Base-by-base conservation (phyloP, 768 basidiomycete species). In the Saitozyma podzolica region DNA sequence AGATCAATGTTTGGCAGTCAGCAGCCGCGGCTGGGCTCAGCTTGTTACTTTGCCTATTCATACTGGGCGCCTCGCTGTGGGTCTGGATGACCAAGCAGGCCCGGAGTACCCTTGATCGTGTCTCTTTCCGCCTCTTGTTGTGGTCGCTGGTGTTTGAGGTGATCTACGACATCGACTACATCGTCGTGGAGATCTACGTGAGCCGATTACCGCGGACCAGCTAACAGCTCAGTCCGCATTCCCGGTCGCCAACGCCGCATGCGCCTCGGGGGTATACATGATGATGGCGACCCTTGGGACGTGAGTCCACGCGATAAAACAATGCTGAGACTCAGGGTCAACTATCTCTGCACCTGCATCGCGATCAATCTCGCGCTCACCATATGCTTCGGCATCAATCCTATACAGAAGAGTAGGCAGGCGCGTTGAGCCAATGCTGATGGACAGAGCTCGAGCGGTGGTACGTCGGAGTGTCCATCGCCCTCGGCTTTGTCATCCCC, bases 281-380 rank as follows among this genome's bases (percentile, higher is more conserved):
- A 37, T 70, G 52, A 56, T 65, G 9, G 56, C 54, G 41, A 29
- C 60, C 2, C 62, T 66, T 60, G 50, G 54, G 16, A 57, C 54
- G 67, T 68, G 51, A 62, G 65, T 62, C 9, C 39, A 6, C 14
- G 11, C 39, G 20, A 20, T 3, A 37, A 50, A 19, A 14, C 53
- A 42, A 45, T 58, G 19, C 58, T 59, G 58, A 59, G n/a, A 7
- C 2, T 1, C 47, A 72, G 70, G 3, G 70, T 69, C 60, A 69
- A 69, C 47, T 61, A 65, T 39, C 55, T 69, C 9, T 60, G 63
- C 20, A 72, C 63, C 9, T 66, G 54, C 39, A 72, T 72, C 42
- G 70, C 70, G 9, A 50, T 72, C 50, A 72, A 72, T 39, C 62
- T 72, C 29, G 62, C 69, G 65, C 29, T 72, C 3, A 72, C 62